Base-by-base conservation (phyloP, 1,284 basidiomycete species). In the Marasmius sp. region DNA sequence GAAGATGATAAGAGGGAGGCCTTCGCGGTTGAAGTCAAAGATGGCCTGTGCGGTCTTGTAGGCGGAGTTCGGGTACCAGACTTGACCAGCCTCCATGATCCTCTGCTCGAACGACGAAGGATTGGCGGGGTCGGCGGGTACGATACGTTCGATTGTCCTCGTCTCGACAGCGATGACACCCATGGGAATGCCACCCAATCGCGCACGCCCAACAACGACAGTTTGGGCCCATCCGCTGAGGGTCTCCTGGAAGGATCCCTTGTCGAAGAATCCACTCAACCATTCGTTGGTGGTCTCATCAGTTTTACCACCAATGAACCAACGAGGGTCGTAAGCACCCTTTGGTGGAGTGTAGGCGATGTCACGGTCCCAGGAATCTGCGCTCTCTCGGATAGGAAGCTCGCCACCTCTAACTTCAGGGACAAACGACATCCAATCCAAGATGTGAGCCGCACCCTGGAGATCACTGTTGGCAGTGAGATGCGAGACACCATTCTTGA, bases 31-130 rank as follows among this genome's bases (percentile, higher is more conserved):
- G 81, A 99, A 95, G 81, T 99, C 97, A 77, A 96, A 94, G 80
- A 99, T 99, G 16, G 97, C 96, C 72, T 98, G 97, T 9, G 97
- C 97, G 27, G 97, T 99, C 86, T 99, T 99, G 84, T 98, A 97
- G n/a, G 97, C 96, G 34, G 94, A 97, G 79, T 99, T 99, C 56
- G 97, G 97, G 78, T 98, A 99, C 97, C 97, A 99, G 14, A 93
- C 97, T 75, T 99, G 98, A 71, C 97, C 97, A 39, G 97, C 97
- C 75, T 99, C 97, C 89, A 98, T 96, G 76, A 99, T 95, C 69
- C 92, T 91, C 74, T 96, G 96, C 79, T 99, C 97, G 76, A 96
- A 95, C 48, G 97, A 99, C 48, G 93, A 86, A 33, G 97, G 93
- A 78, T 99, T 99, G 61, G 97, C 97, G n/a, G 97, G 97, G 73